Percentiles rank a stretch among this genome's conserved stretches.
Evolutionary conservation across 2,329 filamentous ascomycete genomes (phyloP).

Genomic region (Cladosporium sp.): DNA sequence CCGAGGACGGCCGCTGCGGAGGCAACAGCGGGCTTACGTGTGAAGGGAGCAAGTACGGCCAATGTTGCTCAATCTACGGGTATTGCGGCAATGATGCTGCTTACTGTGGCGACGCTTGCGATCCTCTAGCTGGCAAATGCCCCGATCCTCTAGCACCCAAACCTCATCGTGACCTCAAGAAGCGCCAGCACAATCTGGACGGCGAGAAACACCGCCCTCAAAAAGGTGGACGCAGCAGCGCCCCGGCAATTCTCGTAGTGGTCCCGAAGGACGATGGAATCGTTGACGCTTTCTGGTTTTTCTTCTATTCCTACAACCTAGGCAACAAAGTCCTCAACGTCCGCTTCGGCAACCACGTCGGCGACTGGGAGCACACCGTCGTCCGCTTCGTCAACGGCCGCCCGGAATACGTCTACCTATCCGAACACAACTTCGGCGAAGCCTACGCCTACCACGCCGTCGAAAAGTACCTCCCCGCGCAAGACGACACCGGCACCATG

Average conservation of each 20-base stretch:
- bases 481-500: slow-evolving; percentile 38
- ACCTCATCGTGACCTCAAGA: slow-evolving; percentile 27
- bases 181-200: slow-evolving; percentile 13
- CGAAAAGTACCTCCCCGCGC: slow-evolving; percentile 71
- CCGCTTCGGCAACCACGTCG: slow-evolving; percentile 93
- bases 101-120: slow-evolving; percentile 42
- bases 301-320: slow-evolving; percentile 97
- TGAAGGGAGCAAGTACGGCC: slow-evolving; percentile 29
- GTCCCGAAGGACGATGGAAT: slow-evolving; percentile 86
- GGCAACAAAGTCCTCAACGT: slow-evolving; percentile 86
- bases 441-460: slow-evolving; percentile 84
- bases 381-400: slow-evolving; percentile 82
- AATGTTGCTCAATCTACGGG: slow-evolving; percentile 34
- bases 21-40: slow-evolving; percentile 34
- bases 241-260: slow-evolving; percentile 78
- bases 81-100: slow-evolving; percentile 34
- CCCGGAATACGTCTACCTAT: slow-evolving; percentile 84
- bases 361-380: slow-evolving; percentile 96
- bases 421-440: slow-evolving; percentile 84
- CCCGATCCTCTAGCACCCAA: slow-evolving; percentile 28
- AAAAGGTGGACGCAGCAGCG: slow-evolving; percentile 67
- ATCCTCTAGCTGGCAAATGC: slow-evolving; percentile 31
- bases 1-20: slow-evolving; percentile 30
- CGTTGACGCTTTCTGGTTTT: slow-evolving; percentile 97
- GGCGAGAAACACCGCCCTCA: slow-evolving; percentile 19